These are phyloP conservation scores for Pholiota molesta DNA, from an alignment of 768 basidiomycete genomes.

Conservation along the genomic window DNA sequence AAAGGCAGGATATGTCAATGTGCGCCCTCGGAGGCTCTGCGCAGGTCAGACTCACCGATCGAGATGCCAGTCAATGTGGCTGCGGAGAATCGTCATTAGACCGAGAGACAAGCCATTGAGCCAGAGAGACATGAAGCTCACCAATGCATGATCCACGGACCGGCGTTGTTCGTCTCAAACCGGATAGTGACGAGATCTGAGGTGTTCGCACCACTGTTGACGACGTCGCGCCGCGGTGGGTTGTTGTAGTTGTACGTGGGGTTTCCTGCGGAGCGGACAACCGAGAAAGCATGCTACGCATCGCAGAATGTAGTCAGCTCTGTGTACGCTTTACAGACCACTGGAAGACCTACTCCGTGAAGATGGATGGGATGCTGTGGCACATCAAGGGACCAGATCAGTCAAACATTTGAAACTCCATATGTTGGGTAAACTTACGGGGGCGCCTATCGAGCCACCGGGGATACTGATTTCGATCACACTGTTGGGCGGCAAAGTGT, in stretches of 20 bases:
- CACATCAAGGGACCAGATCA: not conserved
- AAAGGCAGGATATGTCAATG: not conserved
- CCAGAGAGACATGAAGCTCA: slow-evolving; percentile 14
- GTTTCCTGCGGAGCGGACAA: slow-evolving; percentile 45
- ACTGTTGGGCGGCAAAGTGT: slow-evolving; percentile 45
- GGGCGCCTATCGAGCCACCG: slow-evolving; percentile 32
- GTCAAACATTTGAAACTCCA: not conserved
- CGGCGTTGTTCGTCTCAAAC: slow-evolving; percentile 70
- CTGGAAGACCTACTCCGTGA: slow-evolving; percentile 41
- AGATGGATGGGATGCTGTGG: slow-evolving; percentile 48
- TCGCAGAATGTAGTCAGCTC: slow-evolving; percentile 16
- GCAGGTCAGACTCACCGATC: slow-evolving; percentile 27
- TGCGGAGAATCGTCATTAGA: slow-evolving; percentile 11
- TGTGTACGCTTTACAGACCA: not conserved
- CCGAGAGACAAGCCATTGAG: not conserved
- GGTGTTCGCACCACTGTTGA: slow-evolving; percentile 38
- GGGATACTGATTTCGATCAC: slow-evolving; percentile 52
- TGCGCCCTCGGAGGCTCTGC: not conserved
- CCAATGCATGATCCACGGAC: slow-evolving; percentile 60
- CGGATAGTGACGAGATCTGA: slow-evolving; percentile 56
- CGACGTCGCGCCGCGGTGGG: slow-evolving; percentile 62
- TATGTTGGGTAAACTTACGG: slow-evolving; percentile 15
- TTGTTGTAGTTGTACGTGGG: slow-evolving; percentile 46
- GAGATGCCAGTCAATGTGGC: slow-evolving; percentile 49
- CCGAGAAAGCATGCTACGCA: slow-evolving; percentile 38